phyloP scores from a whole-genome alignment of 768 basidiomycete species.

The Pulveroboletus sp. region DNA sequence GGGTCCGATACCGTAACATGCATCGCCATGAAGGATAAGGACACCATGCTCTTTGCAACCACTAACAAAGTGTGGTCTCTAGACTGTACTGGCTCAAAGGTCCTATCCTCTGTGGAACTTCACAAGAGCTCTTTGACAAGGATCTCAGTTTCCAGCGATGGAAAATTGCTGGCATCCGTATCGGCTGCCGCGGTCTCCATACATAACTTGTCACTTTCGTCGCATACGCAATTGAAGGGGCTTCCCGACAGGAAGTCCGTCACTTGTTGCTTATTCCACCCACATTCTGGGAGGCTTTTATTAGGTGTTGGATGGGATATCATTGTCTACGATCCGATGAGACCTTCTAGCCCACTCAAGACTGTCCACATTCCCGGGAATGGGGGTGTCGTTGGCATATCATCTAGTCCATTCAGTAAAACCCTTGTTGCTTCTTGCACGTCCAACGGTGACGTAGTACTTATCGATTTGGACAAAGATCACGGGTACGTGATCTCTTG shows the following conservation, averaged over 20 bases:
- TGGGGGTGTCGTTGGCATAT: slow-evolving; percentile 51
- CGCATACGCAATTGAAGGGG: slow-evolving; percentile 53
- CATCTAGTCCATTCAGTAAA: slow-evolving; percentile 74
- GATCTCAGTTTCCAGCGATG: slow-evolving; percentile 57
- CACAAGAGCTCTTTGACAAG: slow-evolving; percentile 49
- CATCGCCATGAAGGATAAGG: slow-evolving; percentile 32
- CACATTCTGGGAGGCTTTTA: slow-evolving; percentile 56
- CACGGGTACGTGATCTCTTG: slow-evolving; percentile 45
- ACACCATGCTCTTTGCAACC: slow-evolving; percentile 41
- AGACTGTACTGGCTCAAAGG: slow-evolving; percentile 40
- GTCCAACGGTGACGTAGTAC: slow-evolving; percentile 46
- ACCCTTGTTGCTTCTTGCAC: slow-evolving; percentile 59
- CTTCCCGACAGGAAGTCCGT: slow-evolving; percentile 40
- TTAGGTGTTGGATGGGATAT: slow-evolving; percentile 50
- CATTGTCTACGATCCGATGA: slow-evolving; percentile 57
- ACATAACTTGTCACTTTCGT: slow-evolving; percentile 52
- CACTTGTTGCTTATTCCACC: slow-evolving; percentile 55
- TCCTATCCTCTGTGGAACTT: slow-evolving; percentile 45
- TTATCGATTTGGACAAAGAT: slow-evolving; percentile 74
- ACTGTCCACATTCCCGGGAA: slow-evolving; percentile 43
- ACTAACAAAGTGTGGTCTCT: slow-evolving; percentile 46
- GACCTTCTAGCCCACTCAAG: slow-evolving; percentile 53
- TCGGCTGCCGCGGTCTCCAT: slow-evolving; percentile 52
- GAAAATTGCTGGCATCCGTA: slow-evolving; percentile 51
- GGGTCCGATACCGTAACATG: slow-evolving; percentile 26